These are phyloP conservation scores for Diospyros kaki DNA, from an alignment of 148 eudicot genomes.

Conservation along the genomic window DNA sequence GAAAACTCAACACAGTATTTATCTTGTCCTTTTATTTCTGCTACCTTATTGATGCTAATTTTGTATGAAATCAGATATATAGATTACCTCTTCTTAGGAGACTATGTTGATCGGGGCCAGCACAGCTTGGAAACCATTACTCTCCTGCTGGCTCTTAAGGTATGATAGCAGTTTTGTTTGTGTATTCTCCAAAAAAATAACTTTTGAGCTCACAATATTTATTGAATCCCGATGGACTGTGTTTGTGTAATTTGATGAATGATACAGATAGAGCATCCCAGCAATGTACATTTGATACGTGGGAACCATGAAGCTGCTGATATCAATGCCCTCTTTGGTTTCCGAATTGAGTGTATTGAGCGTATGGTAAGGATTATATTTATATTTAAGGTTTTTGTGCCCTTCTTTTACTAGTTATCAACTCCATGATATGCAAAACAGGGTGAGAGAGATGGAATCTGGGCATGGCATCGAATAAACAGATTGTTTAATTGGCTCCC, in stretches of 20 bases:
- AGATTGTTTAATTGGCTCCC: conserved; percentile 99
- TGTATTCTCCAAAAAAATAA: neutral
- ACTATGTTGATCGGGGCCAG: conserved; percentile 97
- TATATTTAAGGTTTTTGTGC: conserved; percentile 2
- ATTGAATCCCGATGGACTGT: neutral
- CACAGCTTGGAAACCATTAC: conserved; percentile 98
- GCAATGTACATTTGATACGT: conserved; percentile 87
- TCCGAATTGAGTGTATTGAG: conserved; percentile 98
- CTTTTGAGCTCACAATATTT: neutral
- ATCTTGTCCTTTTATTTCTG: neutral
- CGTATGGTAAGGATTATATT: conserved; percentile 64
- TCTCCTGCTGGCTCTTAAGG: conserved; percentile 93
- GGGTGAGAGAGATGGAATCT: conserved; percentile 98
- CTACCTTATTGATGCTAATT: conserved; percentile 21
- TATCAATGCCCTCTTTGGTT: conserved; percentile 98
- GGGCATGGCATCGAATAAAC: conserved; percentile 97
- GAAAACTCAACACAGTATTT: no score
- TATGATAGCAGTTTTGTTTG: conserved; percentile 14
- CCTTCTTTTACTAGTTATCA: conserved; percentile 9
- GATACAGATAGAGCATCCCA: conserved; percentile 76
- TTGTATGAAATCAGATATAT: conserved; percentile 56
- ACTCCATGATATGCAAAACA: conserved; percentile 23
- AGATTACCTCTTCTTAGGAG: conserved; percentile 96
- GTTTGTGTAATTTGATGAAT: conserved; percentile 13
- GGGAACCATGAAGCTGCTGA: conserved; percentile 99